A percentile compares a stretch with the other conserved stretches of the same genome.
phyloP scores from a whole-genome alignment of 768 basidiomycete genomes.

The Tylopilus felleus region DNA sequence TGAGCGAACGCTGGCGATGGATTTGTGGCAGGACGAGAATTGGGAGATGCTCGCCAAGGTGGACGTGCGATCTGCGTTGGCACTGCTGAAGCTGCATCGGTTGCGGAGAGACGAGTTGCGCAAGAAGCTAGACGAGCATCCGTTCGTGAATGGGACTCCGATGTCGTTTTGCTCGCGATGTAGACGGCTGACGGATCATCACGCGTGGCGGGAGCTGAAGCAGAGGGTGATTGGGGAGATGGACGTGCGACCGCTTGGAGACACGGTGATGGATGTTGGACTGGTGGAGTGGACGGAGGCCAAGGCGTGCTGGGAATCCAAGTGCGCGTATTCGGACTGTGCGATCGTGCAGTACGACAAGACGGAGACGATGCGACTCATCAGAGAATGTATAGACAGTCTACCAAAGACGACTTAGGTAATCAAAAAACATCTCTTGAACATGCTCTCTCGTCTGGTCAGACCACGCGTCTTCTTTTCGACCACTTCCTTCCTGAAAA shows the following conservation, averaged over 20 bases:
- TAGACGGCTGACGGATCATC: slow-evolving; percentile 47
- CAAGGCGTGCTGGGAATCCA: slow-evolving; percentile 57
- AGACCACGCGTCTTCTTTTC: too few relatives aligned
- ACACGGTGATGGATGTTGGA: slow-evolving; percentile 49
- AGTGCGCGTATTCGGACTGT: slow-evolving; percentile 46
- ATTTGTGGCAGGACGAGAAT: slow-evolving; percentile 46
- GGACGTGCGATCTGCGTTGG: slow-evolving; percentile 48
- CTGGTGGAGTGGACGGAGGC: slow-evolving; percentile 56
- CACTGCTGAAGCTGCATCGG: slow-evolving; percentile 54
- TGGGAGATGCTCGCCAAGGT: slow-evolving; percentile 46
- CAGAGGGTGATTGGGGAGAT: slow-evolving; percentile 54
- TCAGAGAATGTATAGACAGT: slow-evolving; percentile 51
- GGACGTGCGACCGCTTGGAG: slow-evolving; percentile 56
- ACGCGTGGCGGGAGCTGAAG: slow-evolving; percentile 65
- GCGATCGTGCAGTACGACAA: slow-evolving; percentile 54
- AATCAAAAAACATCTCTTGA: slow-evolving; percentile 3
- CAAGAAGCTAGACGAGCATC: slow-evolving; percentile 49
- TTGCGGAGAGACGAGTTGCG: slow-evolving; percentile 47
- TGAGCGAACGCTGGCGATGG: slow-evolving; percentile 48
- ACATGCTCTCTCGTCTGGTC: too few relatives aligned
- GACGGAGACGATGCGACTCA: slow-evolving; percentile 49
- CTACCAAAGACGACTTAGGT: slow-evolving; percentile 38
- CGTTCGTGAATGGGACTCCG: slow-evolving; percentile 53
- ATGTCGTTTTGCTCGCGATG: slow-evolving; percentile 45
- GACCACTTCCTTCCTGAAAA: slow-evolving; percentile 12